These are phyloP conservation scores for Colletotrichum melonis DNA, from an alignment of 2,329 filamentous ascomycete genomes.

Conservation along the genomic window DNA sequence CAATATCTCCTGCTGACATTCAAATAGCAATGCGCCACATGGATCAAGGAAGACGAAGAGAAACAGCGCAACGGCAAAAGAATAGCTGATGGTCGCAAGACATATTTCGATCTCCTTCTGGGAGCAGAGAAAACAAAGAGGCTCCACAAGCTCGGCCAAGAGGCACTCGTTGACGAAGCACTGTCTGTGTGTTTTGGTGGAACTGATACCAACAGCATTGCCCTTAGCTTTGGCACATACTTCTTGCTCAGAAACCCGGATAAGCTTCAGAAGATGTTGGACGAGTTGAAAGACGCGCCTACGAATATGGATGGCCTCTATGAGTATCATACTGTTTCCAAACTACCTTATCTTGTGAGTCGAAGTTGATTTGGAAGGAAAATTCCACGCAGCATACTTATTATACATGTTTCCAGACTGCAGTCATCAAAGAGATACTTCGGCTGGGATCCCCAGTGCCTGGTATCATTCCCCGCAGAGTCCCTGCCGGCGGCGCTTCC, in stretches of 20 bases:
- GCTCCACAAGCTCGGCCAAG: background rate
- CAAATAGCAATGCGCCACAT: background rate
- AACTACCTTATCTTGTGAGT: background rate
- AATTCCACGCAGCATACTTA: background rate
- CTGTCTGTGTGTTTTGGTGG: background rate
- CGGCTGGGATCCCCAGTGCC: background rate
- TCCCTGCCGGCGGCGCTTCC: slow-evolving; percentile 2
- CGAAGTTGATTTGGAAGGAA: background rate
- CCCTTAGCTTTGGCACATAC: background rate
- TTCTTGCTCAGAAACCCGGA: background rate
- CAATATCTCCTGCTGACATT: background rate
- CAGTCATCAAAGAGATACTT: background rate
- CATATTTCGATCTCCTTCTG: background rate
- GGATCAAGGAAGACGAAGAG: background rate
- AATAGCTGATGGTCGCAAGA: background rate
- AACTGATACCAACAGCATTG: background rate
- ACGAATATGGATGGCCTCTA: background rate
- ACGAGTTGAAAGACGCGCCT: background rate
- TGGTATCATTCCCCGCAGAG: slow-evolving; percentile 12
- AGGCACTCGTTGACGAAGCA: background rate
- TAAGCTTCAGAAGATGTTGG: background rate
- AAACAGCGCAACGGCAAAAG: background rate
- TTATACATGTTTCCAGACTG: background rate
- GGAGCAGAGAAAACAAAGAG: background rate
- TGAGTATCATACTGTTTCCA: background rate